Base-by-base conservation (phyloP, 306 rosid genomes). In the Spatholobus suberectus region DNA sequence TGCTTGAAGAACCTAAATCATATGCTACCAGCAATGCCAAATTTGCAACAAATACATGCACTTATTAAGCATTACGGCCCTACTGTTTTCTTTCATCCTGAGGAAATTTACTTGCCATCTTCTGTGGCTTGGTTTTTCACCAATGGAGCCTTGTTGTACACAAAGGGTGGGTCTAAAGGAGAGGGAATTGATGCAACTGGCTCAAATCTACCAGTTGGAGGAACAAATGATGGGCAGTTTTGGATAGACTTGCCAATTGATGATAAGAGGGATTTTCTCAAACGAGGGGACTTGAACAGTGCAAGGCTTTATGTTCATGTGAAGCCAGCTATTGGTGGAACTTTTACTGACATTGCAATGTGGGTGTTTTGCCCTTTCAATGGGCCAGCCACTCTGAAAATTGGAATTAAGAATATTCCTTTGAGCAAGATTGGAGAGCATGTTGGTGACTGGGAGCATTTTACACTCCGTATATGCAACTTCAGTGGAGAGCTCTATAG, bases 381-480 rank as follows among this genome's bases (percentile, higher is more conserved):
- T 82, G 98, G 99, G 23, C 93, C 98, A 11, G 92, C 89, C 79
- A 90, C 91, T 35, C 73, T 95, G 59, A 95, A 93, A 82, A 7
- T 89, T 38, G 99, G 99, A 66, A 44, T 83, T 6, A 62, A 83
- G 84, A 84, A 83, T 68, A 84, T 87, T 5, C 24, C 90, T 73
- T 85, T 92, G 38, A 68, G 87, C 84, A 90, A 40, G 76, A 82
- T 93, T 27, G 98, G 97, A 69, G 79, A 92, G 66, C 98, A 94
- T 81, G 90, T 92, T n/a, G 89, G 98, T 17, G 98, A 94, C 10
- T 94, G 98, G 98, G 98, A 94, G 86, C 98, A 94, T 82, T 88
- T 88, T 76, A 94, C 98, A 2, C 94, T 87, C 46, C 80, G 89
- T 0, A 65, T 87, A 80, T 70, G 89, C 81, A 87, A 87, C 67